phyloP scores from a whole-genome alignment of 2,329 filamentous ascomycete genomes.

The Aspergillus spinulosporus region DNA sequence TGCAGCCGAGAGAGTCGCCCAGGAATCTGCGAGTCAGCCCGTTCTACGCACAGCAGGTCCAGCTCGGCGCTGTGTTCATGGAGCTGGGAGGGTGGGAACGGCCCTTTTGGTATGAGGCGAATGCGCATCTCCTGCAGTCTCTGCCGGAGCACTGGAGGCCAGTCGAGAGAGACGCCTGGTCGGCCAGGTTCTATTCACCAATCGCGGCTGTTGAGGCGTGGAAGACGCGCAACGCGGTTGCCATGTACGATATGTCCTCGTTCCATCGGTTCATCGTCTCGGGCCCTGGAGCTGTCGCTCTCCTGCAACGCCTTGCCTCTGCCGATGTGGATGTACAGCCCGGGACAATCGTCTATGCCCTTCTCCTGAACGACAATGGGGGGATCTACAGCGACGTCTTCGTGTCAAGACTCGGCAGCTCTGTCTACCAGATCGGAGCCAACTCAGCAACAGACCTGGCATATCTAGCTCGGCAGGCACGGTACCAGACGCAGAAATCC shows the following conservation, averaged over 20 bases:
- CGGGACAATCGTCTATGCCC: constrained; percentile 57
- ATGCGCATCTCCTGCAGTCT: constrained; percentile 52
- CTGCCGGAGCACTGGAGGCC: constrained; percentile 58
- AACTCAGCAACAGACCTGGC: constrained; percentile 57
- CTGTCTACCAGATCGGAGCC: constrained; percentile 54
- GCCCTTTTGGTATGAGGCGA: constrained; percentile 63
- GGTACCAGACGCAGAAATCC: constrained; percentile 47
- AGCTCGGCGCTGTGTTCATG: constrained; percentile 57
- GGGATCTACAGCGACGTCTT: constrained; percentile 60
- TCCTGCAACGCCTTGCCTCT: constrained; percentile 54
- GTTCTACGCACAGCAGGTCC: constrained; percentile 56
- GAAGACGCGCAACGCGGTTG: constrained; percentile 64
- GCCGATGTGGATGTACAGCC: constrained; percentile 44
- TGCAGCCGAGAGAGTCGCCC: constrained; percentile 58
- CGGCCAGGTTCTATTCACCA: constrained; percentile 57
- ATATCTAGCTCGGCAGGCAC: constrained; percentile 57
- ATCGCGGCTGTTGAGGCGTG: constrained; percentile 62
- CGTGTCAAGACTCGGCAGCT: constrained; percentile 53
- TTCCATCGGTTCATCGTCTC: constrained; percentile 59
- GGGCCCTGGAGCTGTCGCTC: constrained; percentile 57
- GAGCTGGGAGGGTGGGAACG: constrained; percentile 63
- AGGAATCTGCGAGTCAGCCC: constrained; percentile 61
- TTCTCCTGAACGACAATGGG: constrained; percentile 56
- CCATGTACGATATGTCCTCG: constrained; percentile 64
- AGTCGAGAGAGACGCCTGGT: constrained; percentile 60